These are phyloP conservation scores for Sphenostylis stenocarpa DNA, from an alignment of 306 rosid species.

Conservation along the genomic window DNA sequence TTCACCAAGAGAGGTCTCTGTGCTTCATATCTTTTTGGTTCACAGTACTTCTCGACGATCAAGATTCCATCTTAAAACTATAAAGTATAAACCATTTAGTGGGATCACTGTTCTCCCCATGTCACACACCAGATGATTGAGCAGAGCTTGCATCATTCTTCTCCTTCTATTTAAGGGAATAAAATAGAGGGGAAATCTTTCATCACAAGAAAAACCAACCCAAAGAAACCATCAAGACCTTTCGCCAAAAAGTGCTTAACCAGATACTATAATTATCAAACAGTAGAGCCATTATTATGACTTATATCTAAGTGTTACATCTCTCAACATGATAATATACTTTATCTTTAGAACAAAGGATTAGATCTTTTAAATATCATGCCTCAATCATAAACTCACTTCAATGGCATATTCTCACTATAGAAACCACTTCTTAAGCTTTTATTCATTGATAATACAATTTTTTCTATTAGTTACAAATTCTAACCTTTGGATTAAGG, in stretches of 20 bases:
- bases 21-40: too few species aligned
- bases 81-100: conserved; percentile 2
- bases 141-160: not conserved
- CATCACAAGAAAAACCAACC: conserved; percentile 5
- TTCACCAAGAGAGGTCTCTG: too few species aligned
- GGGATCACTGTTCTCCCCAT: conserved; percentile 1
- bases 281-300: not conserved
- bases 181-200: not conserved
- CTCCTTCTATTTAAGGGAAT: conserved; percentile 7
- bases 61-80: not conserved
- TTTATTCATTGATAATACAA: not conserved
- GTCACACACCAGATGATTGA: not conserved
- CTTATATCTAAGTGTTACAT: not conserved
- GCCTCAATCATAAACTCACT: not conserved
- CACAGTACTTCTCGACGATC: not conserved
- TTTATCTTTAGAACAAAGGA: not conserved
- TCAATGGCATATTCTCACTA: not conserved
- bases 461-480: not conserved
- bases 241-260: conserved; percentile 1
- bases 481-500: conserved; percentile 83
- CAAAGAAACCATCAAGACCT: conserved; percentile 1
- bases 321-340: conserved; percentile 14
- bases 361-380: conserved; percentile 3
- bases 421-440: conserved; percentile 18
- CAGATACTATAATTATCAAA: not conserved